These are phyloP conservation scores for Eucalyptus paniculata DNA, from an alignment of 345 rosid species.

Conservation along the genomic window DNA sequence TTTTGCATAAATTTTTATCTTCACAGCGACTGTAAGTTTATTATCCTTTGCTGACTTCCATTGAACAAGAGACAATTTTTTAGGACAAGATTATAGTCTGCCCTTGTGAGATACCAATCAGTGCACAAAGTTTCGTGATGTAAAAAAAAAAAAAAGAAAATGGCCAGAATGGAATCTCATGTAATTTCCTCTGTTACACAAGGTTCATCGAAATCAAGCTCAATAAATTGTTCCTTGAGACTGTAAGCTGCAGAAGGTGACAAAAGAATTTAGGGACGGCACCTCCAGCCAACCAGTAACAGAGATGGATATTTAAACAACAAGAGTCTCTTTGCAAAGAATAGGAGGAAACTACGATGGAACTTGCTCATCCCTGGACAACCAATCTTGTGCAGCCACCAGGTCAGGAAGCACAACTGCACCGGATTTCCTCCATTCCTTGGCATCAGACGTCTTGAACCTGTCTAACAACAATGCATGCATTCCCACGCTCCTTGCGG, in stretches of 20 bases:
- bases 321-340: not conserved
- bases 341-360: not conserved
- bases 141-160: not conserved
- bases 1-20: not conserved
- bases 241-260: not conserved
- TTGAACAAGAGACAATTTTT: not conserved
- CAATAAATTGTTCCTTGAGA: not conserved
- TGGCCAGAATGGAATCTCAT: not conserved
- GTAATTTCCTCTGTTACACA: not conserved
- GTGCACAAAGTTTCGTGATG: not conserved
- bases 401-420: conserved; percentile 80
- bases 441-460: conserved; percentile 76
- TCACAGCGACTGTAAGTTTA: not conserved
- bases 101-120: not conserved
- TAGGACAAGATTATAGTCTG: not conserved
- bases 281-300: not conserved
- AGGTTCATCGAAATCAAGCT: not conserved
- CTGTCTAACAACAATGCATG: conserved; percentile 81
- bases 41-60: not conserved
- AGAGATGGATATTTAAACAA: not conserved
- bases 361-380: conserved; percentile 25
- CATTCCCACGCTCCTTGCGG: conserved; percentile 84
- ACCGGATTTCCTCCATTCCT: conserved; percentile 70
- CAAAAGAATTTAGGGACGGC: not conserved
- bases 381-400: conserved; percentile 48